Evolutionary conservation across 805 yeast genomes (phyloP).

Genomic region (Yamadazyma tumulicola): DNA sequence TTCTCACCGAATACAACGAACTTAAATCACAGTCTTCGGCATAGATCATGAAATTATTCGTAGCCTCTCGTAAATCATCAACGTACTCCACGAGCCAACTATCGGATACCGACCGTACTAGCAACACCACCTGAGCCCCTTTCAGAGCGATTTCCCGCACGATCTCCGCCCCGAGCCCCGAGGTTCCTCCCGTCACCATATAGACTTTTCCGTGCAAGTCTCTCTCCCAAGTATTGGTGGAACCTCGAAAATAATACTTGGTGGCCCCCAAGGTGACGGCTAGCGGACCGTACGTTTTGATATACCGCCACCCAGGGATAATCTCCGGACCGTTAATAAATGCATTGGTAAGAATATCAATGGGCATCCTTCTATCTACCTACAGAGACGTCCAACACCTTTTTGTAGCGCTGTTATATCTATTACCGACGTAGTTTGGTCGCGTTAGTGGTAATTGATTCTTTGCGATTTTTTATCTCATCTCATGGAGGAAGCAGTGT

Average conservation of each 20-base stretch:
- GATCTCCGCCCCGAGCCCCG: slow-evolving; percentile 81
- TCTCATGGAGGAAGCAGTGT: slow-evolving; percentile 49
- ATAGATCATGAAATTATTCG: slow-evolving; percentile 72
- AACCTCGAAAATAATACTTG: slow-evolving; percentile 77
- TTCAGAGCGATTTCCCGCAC: slow-evolving; percentile 68
- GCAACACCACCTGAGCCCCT: slow-evolving; percentile 84
- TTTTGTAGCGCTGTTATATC: not conserved
- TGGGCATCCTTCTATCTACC: slow-evolving; percentile 56
- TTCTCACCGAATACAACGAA: slow-evolving; percentile 70
- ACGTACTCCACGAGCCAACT: slow-evolving; percentile 76
- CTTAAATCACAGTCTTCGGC: slow-evolving; percentile 87
- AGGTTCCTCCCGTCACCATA: slow-evolving; percentile 87
- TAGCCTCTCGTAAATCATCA: slow-evolving; percentile 66
- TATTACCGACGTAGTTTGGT: no score
- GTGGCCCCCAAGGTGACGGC: slow-evolving; percentile 42
- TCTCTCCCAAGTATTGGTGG: slow-evolving; percentile 85
- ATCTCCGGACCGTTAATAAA: slow-evolving; percentile 67
- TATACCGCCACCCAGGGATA: slow-evolving; percentile 69
- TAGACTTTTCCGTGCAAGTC: slow-evolving; percentile 88
- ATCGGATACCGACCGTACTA: slow-evolving; percentile 63
- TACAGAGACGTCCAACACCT: not conserved
- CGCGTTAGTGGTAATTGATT: no score
- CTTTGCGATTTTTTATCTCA: no score
- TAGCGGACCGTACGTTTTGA: slow-evolving; percentile 58
- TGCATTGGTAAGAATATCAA: slow-evolving; percentile 71